A percentile compares a stretch with the other conserved stretches of the same genome.
Conservation (phyloP, 805 yeast genomes). For the Teunomyces tritomae region DNA sequence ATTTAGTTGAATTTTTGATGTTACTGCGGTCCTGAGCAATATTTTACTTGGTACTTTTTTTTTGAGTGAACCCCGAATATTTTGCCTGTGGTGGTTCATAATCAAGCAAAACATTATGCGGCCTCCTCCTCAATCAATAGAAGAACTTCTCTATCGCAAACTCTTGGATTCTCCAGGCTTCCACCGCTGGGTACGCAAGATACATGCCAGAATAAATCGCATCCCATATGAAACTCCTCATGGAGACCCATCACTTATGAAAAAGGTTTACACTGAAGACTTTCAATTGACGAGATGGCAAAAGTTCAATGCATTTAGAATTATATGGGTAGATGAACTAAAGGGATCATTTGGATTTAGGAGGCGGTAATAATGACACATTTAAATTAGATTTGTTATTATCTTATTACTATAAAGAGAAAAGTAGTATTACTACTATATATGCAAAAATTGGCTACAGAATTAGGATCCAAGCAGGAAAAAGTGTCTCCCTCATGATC, state of each 20-base stretch:
- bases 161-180: constrained; percentile 59
- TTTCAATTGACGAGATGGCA: constrained; percentile 54
- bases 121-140: constrained; percentile 34
- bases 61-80: background rate
- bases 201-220: constrained; percentile 65
- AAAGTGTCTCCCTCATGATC: constrained; percentile 69
- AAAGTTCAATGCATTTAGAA: constrained; percentile 57
- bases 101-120: background rate
- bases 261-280: constrained; percentile 19
- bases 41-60: background rate
- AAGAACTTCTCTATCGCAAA: constrained; percentile 43
- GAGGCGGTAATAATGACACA: constrained; percentile 16
- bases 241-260: constrained; percentile 8
- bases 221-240: constrained; percentile 43
- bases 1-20: background rate
- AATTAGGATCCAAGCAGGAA: constrained; percentile 66
- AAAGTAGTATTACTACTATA: background rate
- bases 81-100: background rate
- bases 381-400: background rate
- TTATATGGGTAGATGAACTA: constrained; percentile 60
- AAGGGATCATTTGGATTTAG: constrained; percentile 51
- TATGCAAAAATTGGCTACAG: constrained; percentile 69
- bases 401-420: constrained; percentile 3
- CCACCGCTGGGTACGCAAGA: constrained; percentile 57
- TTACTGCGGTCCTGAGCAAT: background rate